Conservation (phyloP, 768 basidiomycete genomes). For the Russula compacta region DNA sequence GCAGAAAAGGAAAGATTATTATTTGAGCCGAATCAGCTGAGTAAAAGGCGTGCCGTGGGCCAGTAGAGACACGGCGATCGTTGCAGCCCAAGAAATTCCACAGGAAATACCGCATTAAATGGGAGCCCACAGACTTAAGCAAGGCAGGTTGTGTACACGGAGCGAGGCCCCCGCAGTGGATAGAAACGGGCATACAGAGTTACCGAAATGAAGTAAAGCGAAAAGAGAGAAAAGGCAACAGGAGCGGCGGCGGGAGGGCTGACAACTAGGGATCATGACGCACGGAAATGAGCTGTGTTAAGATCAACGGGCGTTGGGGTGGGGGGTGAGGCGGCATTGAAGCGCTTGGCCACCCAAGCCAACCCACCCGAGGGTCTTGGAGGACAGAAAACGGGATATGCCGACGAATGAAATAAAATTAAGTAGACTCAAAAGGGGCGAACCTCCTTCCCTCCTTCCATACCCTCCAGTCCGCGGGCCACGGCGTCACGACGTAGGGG, state of each 20-base stretch:
- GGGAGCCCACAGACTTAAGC: background rate
- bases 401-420: constrained; percentile 3
- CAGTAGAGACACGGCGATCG: constrained; percentile 6
- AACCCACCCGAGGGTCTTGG: background rate
- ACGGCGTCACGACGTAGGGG: background rate
- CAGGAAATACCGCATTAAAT: background rate
- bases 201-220: background rate
- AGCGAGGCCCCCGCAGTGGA: background rate
- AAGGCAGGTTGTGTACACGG: background rate
- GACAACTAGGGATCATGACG: background rate
- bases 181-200: background rate
- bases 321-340: background rate
- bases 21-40: constrained; percentile 7
- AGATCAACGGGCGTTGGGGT: background rate
- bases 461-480: constrained; percentile 4
- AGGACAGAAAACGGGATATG: constrained; percentile 6
- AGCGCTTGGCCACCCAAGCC: background rate
- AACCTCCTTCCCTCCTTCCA: background rate
- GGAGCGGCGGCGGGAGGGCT: background rate
- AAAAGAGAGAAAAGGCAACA: background rate
- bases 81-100: background rate
- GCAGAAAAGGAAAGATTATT: constrained; percentile 15
- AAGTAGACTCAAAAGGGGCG: background rate
- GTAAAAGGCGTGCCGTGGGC: background rate
- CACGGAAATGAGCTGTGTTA: background rate